These are phyloP conservation scores for Tetrapyrgos nigripes DNA, from an alignment of 1,284 basidiomycete genomes.

Conservation along the genomic window DNA sequence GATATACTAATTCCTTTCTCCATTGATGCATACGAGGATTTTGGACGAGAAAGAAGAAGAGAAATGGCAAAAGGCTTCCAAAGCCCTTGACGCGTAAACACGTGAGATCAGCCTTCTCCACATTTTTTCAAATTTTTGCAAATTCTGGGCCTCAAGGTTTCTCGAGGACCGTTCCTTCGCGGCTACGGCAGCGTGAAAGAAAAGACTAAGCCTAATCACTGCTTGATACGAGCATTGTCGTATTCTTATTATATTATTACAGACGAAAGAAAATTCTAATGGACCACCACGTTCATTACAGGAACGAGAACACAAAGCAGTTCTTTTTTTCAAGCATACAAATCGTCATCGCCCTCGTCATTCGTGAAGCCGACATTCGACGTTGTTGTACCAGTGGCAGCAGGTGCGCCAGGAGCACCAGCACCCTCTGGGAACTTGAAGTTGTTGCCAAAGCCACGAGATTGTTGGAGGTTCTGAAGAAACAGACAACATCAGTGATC, in stretches of 20 bases:
- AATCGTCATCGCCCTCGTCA: slow-evolving; percentile 85
- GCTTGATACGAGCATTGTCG: too few species aligned
- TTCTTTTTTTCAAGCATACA: slow-evolving; percentile 68
- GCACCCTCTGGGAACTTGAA: slow-evolving; percentile 96
- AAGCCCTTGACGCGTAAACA: not conserved
- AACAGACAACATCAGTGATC: slow-evolving; percentile 13
- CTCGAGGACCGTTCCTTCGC: too few species aligned
- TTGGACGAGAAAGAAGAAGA: not conserved
- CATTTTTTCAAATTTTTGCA: too few species aligned
- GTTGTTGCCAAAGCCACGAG: slow-evolving; percentile 84
- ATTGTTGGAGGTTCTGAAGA: slow-evolving; percentile 83
- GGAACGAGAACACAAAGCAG: not conserved
- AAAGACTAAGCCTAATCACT: too few species aligned
- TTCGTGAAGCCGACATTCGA: slow-evolving; percentile 84
- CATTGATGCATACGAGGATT: slow-evolving; percentile 17
- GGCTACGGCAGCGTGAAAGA: too few species aligned
- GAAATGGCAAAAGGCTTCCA: not conserved
- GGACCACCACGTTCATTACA: too few species aligned
- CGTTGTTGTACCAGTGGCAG: slow-evolving; percentile 49
- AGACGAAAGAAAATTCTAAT: too few species aligned
- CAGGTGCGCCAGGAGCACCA: slow-evolving; percentile 51
- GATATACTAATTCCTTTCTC: slow-evolving; percentile 24
- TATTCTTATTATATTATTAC: not conserved
- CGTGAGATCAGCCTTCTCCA: not conserved
- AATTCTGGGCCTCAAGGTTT: too few species aligned